Percentiles rank a stretch among this genome's conserved stretches.
phyloP scores from a whole-genome alignment of 2,329 filamentous ascomycete genomes.

The Colletotrichum phormii region DNA sequence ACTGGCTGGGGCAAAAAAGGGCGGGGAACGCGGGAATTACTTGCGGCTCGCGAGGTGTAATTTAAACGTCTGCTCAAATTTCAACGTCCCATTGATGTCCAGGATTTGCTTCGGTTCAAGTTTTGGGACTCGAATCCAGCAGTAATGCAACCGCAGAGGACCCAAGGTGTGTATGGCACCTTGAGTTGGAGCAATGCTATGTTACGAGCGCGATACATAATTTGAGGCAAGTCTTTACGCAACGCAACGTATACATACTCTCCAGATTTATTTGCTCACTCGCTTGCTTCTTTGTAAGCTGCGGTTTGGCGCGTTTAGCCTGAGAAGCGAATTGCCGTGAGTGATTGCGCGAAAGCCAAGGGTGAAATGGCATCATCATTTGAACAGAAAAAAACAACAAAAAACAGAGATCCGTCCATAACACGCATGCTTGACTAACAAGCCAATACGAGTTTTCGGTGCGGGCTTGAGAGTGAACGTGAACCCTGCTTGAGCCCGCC shows the following conservation, averaged over 20 bases:
- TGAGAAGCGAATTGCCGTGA: not conserved
- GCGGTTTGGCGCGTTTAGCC: not conserved
- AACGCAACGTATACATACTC: not conserved
- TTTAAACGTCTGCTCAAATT: not conserved
- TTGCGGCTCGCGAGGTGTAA: not conserved
- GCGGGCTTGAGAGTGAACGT: not conserved
- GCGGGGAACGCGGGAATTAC: not conserved
- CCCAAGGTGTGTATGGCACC: not conserved
- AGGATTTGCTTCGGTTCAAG: not conserved
- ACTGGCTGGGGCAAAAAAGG: not conserved
- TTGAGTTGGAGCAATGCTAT: not conserved
- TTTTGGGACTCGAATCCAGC: not conserved
- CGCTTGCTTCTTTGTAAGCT: not conserved
- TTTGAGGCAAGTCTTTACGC: not conserved
- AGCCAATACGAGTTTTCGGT: not conserved
- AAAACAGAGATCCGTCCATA: not conserved
- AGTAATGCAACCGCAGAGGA: not conserved
- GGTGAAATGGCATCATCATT: not conserved
- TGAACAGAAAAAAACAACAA: not conserved
- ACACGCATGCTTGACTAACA: not conserved
- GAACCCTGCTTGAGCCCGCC: not conserved
- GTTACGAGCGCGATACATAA: not conserved
- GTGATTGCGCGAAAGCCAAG: not conserved
- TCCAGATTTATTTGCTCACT: not conserved
- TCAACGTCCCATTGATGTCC: too few species aligned